A percentile compares a stretch with the other conserved stretches of the same genome.
Evolutionary conservation across 2,329 filamentous ascomycete genomes (phyloP).

Genomic region (Cercospora sp.): DNA sequence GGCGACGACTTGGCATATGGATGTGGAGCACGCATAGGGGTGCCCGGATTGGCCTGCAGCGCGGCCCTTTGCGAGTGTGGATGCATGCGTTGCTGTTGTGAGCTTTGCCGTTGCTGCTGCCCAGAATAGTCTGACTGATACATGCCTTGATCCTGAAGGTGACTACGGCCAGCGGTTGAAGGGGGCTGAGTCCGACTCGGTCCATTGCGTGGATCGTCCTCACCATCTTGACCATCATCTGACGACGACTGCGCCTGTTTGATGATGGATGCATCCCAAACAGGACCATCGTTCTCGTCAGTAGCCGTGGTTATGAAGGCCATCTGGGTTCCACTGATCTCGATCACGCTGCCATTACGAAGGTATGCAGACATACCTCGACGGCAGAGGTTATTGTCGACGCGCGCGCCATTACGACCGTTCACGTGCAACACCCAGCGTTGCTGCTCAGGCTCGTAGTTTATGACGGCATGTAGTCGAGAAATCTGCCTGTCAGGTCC

Average conservation of each 20-base stretch:
- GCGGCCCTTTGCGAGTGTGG: constrained; percentile 40
- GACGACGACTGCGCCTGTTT: constrained; percentile 45
- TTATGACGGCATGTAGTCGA: constrained; percentile 52
- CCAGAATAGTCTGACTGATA: constrained; percentile 31
- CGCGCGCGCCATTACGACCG: constrained; percentile 84
- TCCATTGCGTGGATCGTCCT: constrained; percentile 33
- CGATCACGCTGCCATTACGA: constrained; percentile 84
- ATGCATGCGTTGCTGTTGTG: constrained; percentile 35
- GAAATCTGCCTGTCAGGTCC: constrained; percentile 54
- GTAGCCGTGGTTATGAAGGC: constrained; percentile 91
- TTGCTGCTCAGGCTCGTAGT: constrained; percentile 47
- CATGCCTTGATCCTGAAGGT: constrained; percentile 27
- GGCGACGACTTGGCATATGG: constrained; percentile 49
- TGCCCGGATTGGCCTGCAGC: constrained; percentile 38
- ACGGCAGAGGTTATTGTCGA: constrained; percentile 73
- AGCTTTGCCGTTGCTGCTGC: constrained; percentile 27
- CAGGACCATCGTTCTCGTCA: constrained; percentile 69
- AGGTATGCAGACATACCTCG: constrained; percentile 66
- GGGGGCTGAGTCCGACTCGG: constrained; percentile 14
- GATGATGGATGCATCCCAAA: constrained; percentile 48
- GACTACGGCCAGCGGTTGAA: constrained; percentile 19
- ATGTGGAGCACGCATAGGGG: constrained; percentile 37
- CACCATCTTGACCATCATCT: constrained; percentile 43
- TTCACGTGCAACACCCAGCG: constrained; percentile 85
- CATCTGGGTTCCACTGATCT: constrained; percentile 94